Evolutionary conservation across 2,329 filamentous ascomycete genomes (phyloP).

Genomic region (Trichoderma arundinaceum): DNA sequence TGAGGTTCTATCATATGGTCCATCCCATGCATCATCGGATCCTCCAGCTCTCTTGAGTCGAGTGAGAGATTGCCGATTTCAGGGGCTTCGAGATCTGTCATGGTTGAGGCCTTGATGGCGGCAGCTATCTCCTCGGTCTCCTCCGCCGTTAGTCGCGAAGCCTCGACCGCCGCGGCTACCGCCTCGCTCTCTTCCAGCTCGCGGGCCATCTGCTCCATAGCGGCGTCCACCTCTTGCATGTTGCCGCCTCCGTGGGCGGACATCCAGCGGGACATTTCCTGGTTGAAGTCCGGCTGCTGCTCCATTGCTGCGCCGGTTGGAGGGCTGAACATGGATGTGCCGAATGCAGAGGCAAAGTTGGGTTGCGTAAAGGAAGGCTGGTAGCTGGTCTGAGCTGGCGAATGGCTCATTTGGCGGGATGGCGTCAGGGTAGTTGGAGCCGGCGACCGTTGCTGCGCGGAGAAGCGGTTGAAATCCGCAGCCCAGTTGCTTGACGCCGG

Average conservation of each 20-base stretch:
- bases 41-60: constrained; percentile 24
- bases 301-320: constrained; percentile 39
- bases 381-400: constrained; percentile 39
- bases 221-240: constrained; percentile 50
- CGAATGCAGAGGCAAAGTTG: constrained; percentile 36
- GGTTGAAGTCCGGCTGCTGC: constrained; percentile 43
- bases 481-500: constrained; percentile 45
- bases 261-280: constrained; percentile 52
- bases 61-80: constrained; percentile 45
- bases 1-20: constrained; percentile 27
- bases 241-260: constrained; percentile 42
- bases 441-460: constrained; percentile 39
- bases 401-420: constrained; percentile 38
- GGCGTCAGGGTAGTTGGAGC: constrained; percentile 35
- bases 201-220: constrained; percentile 52
- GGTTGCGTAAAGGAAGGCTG: constrained; percentile 43
- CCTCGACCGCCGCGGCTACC: constrained; percentile 36
- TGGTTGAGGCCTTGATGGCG: constrained; percentile 32
- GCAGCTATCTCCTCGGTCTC: constrained; percentile 43
- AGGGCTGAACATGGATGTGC: constrained; percentile 36
- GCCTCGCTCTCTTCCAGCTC: constrained; percentile 49
- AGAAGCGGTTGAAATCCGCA: constrained; percentile 46
- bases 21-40: not conserved
- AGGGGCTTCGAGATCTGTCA: constrained; percentile 42
- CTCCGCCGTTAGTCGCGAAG: constrained; percentile 37